Conservation (phyloP, 2,329 filamentous ascomycete genomes). For the Hymenoscyphus occultus region DNA sequence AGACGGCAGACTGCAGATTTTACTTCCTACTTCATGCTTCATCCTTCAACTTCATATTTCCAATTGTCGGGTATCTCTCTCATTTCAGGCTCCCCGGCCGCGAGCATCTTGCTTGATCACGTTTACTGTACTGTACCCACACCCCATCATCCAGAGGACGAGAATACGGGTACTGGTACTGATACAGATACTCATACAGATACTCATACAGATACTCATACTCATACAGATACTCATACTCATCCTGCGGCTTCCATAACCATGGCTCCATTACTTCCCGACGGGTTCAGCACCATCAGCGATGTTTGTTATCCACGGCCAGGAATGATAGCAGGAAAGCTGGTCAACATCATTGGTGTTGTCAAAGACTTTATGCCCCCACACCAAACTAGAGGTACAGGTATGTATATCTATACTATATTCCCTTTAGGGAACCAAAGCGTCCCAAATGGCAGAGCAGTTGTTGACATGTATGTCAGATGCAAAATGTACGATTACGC, state of each 20-base stretch:
- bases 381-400: constrained; percentile 43
- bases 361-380: constrained; percentile 62
- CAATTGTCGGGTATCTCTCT: too few species aligned
- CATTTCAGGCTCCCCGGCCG: too few species aligned
- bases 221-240: too few species aligned
- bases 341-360: constrained; percentile 65
- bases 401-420: too few species aligned
- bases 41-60: too few species aligned
- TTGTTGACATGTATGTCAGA: constrained; percentile 41
- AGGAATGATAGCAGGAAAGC: constrained; percentile 16
- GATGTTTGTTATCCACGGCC: constrained; percentile 13
- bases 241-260: neutral
- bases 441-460: neutral
- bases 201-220: too few species aligned
- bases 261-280: constrained; percentile 36
- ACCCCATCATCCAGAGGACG: too few species aligned
- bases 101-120: too few species aligned
- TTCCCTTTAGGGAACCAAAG: neutral
- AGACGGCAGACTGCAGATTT: too few species aligned
- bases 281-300: constrained; percentile 45
- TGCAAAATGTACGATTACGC: constrained; percentile 56
- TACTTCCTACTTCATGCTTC: too few species aligned
- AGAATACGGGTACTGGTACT: neutral
- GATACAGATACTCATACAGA: neutral
- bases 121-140: too few species aligned